phyloP scores from a whole-genome alignment of 306 rosid genomes.

The Cucurbita maxima region DNA sequence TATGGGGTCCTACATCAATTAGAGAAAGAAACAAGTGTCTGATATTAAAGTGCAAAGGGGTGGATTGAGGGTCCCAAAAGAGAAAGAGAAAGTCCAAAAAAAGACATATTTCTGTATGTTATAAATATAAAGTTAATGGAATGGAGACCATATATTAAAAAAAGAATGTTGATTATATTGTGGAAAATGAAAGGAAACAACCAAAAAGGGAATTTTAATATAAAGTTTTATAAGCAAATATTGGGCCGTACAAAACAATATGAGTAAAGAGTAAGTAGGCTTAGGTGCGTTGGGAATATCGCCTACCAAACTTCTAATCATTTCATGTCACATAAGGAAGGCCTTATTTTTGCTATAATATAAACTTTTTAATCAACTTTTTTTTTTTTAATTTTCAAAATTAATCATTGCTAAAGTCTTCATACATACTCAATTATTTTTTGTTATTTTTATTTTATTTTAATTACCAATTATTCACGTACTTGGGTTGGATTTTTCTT shows the following conservation, averaged over 20 bases:
- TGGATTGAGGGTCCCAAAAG: no score
- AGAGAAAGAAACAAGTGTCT: no score
- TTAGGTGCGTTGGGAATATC: conserved; percentile 1
- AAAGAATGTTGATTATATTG: background rate
- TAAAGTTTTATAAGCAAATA: background rate
- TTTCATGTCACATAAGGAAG: conserved; percentile 1
- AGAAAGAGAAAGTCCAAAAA: no score
- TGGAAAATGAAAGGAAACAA: background rate
- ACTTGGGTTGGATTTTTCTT: background rate
- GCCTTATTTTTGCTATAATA: background rate
- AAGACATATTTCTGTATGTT: no score
- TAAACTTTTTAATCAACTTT: background rate
- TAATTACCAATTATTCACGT: background rate
- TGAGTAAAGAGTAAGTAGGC: background rate
- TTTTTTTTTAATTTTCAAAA: background rate
- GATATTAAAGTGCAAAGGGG: no score
- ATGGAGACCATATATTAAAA: no score
- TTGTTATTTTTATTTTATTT: background rate
- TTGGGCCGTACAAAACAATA: background rate
- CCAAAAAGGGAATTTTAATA: background rate
- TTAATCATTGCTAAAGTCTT: background rate
- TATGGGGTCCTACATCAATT: no score
- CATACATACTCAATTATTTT: background rate
- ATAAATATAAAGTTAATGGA: no score
- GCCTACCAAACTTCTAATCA: conserved; percentile 4